Evolutionary conservation across 352 stramenopile species (phyloP).

Genomic region (Blastocystis sp.): DNA sequence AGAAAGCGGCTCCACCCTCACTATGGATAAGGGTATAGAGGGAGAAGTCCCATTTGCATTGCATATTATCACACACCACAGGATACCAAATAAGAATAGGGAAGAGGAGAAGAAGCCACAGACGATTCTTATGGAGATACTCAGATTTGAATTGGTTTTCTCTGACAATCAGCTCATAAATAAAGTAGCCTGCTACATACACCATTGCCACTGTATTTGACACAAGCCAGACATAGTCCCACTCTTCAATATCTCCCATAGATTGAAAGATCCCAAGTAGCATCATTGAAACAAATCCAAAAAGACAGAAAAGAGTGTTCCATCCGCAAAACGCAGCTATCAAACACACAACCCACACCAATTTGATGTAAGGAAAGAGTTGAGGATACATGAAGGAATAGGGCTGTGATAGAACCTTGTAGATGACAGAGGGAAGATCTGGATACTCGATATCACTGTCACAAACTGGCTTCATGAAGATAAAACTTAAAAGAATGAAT

Average conservation of each 20-base stretch:
- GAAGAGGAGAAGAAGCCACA: conserved; percentile 3
- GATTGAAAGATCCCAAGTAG: conserved; percentile 35
- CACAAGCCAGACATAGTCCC: conserved; percentile 54
- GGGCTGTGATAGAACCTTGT: not conserved
- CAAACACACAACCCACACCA: not conserved
- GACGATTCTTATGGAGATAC: not conserved
- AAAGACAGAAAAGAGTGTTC: conserved; percentile 17
- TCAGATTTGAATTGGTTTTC: not conserved
- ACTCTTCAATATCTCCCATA: conserved; percentile 1
- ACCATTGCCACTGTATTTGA: not conserved
- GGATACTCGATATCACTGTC: not conserved
- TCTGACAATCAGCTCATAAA: not conserved
- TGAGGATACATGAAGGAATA: conserved; percentile 1
- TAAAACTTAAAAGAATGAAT: conserved; percentile 13
- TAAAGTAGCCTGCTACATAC: conserved; percentile 22
- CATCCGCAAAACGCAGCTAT: not conserved
- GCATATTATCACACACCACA: not conserved
- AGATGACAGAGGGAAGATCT: not conserved
- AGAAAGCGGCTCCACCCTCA: not conserved
- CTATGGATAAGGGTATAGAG: not conserved
- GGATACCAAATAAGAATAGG: conserved; percentile 32
- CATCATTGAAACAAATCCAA: conserved; percentile 31
- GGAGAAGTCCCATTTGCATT: conserved; percentile 32
- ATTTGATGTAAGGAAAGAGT: not conserved
- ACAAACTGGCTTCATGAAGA: conserved; percentile 18